A percentile compares a stretch with the other conserved stretches of the same genome.
Evolutionary conservation across 2,329 filamentous ascomycete genomes (phyloP).

Genomic region (Talaromyces sp.): DNA sequence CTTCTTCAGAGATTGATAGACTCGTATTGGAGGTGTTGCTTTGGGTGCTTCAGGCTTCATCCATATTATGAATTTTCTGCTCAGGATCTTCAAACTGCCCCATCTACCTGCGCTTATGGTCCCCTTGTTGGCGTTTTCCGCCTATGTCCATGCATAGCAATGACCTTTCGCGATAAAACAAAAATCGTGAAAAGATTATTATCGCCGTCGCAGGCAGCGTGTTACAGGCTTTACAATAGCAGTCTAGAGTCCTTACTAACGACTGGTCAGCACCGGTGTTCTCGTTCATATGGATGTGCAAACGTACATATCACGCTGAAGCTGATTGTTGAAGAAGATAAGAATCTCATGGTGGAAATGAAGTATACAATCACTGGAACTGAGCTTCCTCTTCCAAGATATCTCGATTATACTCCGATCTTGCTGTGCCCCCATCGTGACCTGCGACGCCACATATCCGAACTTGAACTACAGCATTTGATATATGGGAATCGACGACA

Average conservation of each 20-base stretch:
- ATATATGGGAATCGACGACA: not conserved
- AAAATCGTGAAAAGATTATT: not conserved
- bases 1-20: not conserved
- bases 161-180: constrained; percentile 10
- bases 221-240: not conserved
- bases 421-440: not conserved
- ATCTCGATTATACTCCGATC: not conserved
- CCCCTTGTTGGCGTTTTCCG: not conserved
- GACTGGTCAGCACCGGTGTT: not conserved
- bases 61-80: not conserved
- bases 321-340: not conserved
- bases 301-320: not conserved
- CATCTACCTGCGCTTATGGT: not conserved
- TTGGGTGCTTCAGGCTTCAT: not conserved
- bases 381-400: not conserved
- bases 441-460: not conserved
- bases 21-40: not conserved
- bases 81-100: not conserved
- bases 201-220: not conserved
- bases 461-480: not conserved
- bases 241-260: not conserved
- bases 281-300: not conserved
- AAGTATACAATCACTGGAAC: not conserved
- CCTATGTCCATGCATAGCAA: constrained; percentile 1
- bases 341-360: not conserved